Base-by-base conservation (phyloP, 805 yeast species). In the Hanseniaspora vineae region DNA sequence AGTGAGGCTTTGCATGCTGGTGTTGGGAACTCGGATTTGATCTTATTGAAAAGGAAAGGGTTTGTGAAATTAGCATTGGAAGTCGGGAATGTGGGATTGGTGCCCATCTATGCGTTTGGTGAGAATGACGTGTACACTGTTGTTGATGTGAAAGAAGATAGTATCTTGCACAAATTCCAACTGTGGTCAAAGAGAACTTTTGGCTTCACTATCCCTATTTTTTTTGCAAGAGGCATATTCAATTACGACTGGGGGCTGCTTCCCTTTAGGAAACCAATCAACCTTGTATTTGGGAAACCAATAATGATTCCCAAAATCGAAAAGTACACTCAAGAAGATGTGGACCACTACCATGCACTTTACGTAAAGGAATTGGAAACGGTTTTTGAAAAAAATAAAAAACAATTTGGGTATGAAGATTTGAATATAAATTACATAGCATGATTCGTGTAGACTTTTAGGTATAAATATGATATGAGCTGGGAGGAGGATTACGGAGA, bases 91-190 rank as follows among this genome's bases (percentile, higher is more conserved):
- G 78, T 84, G 1, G 72, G 76, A 29, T 60, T 92, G 10, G 97
- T 92, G 3, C 98, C 98, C 0, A 78, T 84, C 2, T 80, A 84
- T 60, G 89, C 85, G 12, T 92, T 88, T 67, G 98, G 98, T 2
- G 98, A 92, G 58, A 90, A 73, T 47, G 73, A 79, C 31, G 58
- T 78, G n/a, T 79, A 73, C 57, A 71, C 76, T 39, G 73, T 79
- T 42, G 60, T 74, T 4, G 64, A 66, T 44, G 71, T 77, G 13
- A 65, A 65, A 31, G 61, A 65, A 2, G 61, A 66, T 14, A 73
- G 83, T 0, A 56, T 61, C 60, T 73, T 73, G 23, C 73, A 77
- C 56, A 66, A 68, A 48, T 60, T 83, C 46, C 97, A 90, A 62
- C 62, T 73, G 33, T 77, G 86, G 78, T 60, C 90, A 58, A 90